phyloP scores from a whole-genome alignment of 2,329 filamentous ascomycete species.

The Verticillium klebahnii region DNA sequence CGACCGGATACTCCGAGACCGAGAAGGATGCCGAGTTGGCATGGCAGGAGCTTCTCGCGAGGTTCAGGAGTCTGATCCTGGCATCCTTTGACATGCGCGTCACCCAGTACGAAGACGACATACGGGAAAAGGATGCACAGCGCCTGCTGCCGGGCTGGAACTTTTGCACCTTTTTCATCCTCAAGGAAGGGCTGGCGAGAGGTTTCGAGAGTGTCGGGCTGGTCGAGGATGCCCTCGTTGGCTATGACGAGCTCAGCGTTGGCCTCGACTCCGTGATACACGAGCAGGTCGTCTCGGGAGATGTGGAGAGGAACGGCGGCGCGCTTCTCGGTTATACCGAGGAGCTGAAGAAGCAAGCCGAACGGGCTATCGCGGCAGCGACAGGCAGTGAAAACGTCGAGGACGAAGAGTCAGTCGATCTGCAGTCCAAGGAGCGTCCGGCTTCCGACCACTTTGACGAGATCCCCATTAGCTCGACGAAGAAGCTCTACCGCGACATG shows the following conservation, averaged over 20 bases:
- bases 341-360: slow-evolving; percentile 60
- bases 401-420: slow-evolving; percentile 41
- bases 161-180: slow-evolving; percentile 97
- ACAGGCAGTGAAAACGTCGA: slow-evolving; percentile 25
- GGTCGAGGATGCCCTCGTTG: slow-evolving; percentile 89
- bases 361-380: slow-evolving; percentile 41
- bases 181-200: slow-evolving; percentile 90
- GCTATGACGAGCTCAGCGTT: slow-evolving; percentile 89
- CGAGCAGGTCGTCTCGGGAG: slow-evolving; percentile 60
- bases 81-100: slow-evolving; percentile 88
- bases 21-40: slow-evolving; percentile 75
- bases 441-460: slow-evolving; percentile 43
- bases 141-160: slow-evolving; percentile 91
- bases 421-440: slow-evolving; percentile 35
- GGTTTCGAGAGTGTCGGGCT: slow-evolving; percentile 96
- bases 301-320: slow-evolving; percentile 63
- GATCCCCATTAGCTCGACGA: slow-evolving; percentile 57
- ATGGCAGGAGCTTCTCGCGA: slow-evolving; percentile 78
- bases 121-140: slow-evolving; percentile 88
- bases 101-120: slow-evolving; percentile 93
- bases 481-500: slow-evolving; percentile 83
- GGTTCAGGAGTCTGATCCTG: slow-evolving; percentile 83
- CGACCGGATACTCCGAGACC: slow-evolving; percentile 62
- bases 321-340: slow-evolving; percentile 69
- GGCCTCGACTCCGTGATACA: slow-evolving; percentile 79